Base-by-base conservation (phyloP, 306 rosid species). In the Sechiopsis laciniata region DNA sequence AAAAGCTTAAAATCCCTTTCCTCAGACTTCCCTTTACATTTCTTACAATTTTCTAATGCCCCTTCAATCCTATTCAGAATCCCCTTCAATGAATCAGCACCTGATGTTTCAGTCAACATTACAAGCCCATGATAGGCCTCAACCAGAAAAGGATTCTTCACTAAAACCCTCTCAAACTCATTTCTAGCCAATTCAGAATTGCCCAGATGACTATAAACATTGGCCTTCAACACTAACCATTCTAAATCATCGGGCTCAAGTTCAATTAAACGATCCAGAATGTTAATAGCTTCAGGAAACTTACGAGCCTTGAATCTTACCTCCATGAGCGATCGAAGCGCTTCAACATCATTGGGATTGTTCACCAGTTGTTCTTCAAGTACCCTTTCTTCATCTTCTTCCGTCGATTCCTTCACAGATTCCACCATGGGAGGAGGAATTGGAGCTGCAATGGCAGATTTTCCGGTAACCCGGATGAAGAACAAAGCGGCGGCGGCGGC, bases 1-100 rank as follows among this genome's bases (percentile, higher is more conserved):
- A 94, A 77, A 32, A 91, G 88, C 90, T 89, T 94, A 72, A 94
- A 86, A 62, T 94, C 99, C 85, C 99, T 86, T 51, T 76, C 87
- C 14, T 91, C 97, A 1, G 84, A 75, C 13, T 72, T 82, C 65
- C 75, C 82, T 62, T 84, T 84, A 32, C 57, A 17, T 52, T 79
- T 90, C 70, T 85, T 81, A 70, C 85, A 89, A 40, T 53, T 73
- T 80, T 55, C 82, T 77, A 82, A 48, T 0, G 88, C 88, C 51
- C 76, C 85, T 81, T 87, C 90, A 10, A 91, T 63, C 74, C 90
- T 84, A 50, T 71, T 80, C 76, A 80, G 21, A 51, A 88, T 76
- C 5, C n/a, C 76, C 32, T 74, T 21, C 70, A 83, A 66, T 7
- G 86, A 62, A 65, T 66, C 63, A 62, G 63, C 79, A 0, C 83